Conservation (phyloP, 208 protist genomes). For the Leishmania arabica region DNA sequence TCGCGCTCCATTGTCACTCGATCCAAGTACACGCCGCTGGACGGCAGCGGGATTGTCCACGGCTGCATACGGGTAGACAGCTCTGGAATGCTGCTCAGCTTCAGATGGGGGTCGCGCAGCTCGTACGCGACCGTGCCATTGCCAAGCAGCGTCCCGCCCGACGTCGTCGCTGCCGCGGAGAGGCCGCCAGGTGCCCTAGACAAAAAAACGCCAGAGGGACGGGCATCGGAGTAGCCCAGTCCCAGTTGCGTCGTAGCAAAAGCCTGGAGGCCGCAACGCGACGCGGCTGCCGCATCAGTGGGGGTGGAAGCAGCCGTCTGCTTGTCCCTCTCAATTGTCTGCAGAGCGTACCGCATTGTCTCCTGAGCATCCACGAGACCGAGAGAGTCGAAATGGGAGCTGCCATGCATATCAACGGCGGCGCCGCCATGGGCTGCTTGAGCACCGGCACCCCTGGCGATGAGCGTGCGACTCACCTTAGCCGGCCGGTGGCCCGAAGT, state of each 20-base stretch:
- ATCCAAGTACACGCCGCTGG: constrained; percentile 56
- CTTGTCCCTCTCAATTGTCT: constrained; percentile 15
- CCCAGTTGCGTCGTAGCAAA: background rate
- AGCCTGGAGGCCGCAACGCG: constrained; percentile 7
- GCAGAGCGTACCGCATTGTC: constrained; percentile 25
- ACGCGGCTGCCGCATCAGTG: background rate
- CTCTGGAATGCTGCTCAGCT: constrained; percentile 51
- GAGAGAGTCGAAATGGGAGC: constrained; percentile 15
- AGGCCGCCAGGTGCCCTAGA: constrained; percentile 18
- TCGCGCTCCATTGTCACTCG: constrained; percentile 59
- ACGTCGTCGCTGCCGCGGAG: background rate
- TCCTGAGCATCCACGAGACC: constrained; percentile 35
- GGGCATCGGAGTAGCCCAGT: background rate
- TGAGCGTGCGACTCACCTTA: constrained; percentile 19
- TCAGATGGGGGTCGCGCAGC: constrained; percentile 29
- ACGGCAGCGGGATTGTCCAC: constrained; percentile 46
- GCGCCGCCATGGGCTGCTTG: background rate
- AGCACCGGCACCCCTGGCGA: background rate
- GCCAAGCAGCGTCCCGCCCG: constrained; percentile 1
- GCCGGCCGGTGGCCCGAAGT: constrained; percentile 8
- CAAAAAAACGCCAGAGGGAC: constrained; percentile 17
- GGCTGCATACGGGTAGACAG: constrained; percentile 50
- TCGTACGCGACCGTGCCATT: constrained; percentile 33
- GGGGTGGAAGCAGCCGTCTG: background rate
- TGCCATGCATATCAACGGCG: background rate